Conservation (phyloP, 805 yeast genomes). For the Teunomyces pallodes region DNA sequence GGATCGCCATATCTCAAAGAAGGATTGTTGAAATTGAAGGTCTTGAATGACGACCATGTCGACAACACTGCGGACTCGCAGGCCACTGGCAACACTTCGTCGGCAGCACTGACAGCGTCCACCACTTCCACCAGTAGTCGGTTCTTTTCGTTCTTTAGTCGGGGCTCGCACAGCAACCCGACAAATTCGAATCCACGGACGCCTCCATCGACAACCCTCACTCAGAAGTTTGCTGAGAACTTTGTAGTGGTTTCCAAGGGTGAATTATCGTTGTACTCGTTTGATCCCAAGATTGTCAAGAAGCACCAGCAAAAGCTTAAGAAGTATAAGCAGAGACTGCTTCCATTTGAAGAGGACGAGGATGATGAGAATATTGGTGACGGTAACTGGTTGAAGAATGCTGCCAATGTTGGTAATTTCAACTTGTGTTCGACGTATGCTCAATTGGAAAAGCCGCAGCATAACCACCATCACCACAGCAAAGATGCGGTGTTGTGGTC, state of each 20-base stretch:
- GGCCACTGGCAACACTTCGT: constrained; percentile 9
- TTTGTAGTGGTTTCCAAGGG: constrained; percentile 72
- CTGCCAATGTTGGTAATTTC: constrained; percentile 53
- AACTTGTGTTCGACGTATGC: constrained; percentile 54
- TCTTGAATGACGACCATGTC: constrained; percentile 36
- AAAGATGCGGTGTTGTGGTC: constrained; percentile 42
- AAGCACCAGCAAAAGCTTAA: constrained; percentile 35
- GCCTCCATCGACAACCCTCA: constrained; percentile 3
- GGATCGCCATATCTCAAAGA: constrained; percentile 82
- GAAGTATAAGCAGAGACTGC: constrained; percentile 20
- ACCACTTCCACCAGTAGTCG: constrained; percentile 13
- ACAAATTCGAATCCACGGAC: background rate
- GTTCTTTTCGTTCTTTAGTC: constrained; percentile 28
- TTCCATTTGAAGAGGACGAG: constrained; percentile 16
- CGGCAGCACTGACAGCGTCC: constrained; percentile 15
- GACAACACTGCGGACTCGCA: constrained; percentile 19
- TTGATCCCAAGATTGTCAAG: constrained; percentile 44
- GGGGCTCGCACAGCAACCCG: constrained; percentile 3
- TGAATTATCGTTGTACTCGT: constrained; percentile 56
- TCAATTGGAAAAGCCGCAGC: constrained; percentile 25
- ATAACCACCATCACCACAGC: background rate
- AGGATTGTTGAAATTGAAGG: constrained; percentile 53
- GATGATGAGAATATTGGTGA: constrained; percentile 45
- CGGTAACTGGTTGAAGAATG: constrained; percentile 69
- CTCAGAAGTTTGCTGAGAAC: constrained; percentile 38